Conservation (phyloP, 148 eudicot genomes). For the Selenicereus undatus region DNA sequence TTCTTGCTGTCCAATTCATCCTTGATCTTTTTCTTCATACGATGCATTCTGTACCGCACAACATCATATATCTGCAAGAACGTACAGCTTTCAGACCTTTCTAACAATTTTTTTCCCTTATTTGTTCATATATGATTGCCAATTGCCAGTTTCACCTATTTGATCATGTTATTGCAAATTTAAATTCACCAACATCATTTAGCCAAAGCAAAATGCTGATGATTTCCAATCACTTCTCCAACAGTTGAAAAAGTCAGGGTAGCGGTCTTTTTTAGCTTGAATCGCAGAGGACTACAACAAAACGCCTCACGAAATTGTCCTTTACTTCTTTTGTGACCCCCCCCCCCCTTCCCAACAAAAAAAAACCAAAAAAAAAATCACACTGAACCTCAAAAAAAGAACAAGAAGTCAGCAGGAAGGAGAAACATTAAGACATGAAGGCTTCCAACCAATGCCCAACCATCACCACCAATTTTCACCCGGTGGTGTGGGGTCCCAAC, state of each 20-base stretch:
- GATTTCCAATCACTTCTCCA: background rate
- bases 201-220: background rate
- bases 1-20: conserved; percentile 96
- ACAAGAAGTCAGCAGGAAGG: background rate
- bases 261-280: no score
- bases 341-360: no score
- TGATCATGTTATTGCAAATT: background rate
- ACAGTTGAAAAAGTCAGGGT: no score
- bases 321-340: no score
- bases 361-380: no score
- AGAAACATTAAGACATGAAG: background rate
- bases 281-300: no score
- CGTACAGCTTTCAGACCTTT: conserved; percentile 7
- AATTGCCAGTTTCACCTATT: background rate
- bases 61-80: conserved; percentile 87
- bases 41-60: conserved; percentile 90
- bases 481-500: background rate
- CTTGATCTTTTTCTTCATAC: conserved; percentile 90
- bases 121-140: background rate
- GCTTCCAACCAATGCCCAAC: background rate
- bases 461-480: background rate
- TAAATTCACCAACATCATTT: background rate
- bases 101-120: background rate
- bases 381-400: no score
- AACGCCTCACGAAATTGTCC: no score